A percentile compares a stretch with the other conserved stretches of the same genome.
phyloP scores from a whole-genome alignment of 257 asterid species.

The Eucommia ulmoides region DNA sequence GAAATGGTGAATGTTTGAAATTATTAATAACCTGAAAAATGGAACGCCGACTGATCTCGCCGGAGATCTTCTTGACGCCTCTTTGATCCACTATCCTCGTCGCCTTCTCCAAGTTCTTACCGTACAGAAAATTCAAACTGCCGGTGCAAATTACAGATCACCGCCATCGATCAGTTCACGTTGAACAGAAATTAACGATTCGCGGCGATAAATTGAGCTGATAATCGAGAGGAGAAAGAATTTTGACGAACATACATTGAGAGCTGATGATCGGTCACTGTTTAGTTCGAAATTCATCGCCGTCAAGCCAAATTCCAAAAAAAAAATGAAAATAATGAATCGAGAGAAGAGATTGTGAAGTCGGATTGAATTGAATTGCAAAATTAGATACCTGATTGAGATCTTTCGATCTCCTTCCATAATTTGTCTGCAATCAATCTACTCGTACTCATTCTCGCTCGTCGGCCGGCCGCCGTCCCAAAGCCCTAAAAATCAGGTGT shows the following conservation, averaged over 20 bases:
- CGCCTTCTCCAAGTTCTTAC: slow-evolving; percentile 79
- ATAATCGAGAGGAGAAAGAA: background rate
- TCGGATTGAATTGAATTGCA: background rate
- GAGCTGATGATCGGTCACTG: slow-evolving; percentile 87
- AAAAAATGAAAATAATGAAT: background rate
- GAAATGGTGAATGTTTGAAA: background rate
- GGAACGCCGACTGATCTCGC: slow-evolving; percentile 60
- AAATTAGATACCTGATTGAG: slow-evolving; percentile 40
- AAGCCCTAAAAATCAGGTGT: no score
- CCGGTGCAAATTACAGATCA: no score
- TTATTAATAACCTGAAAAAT: slow-evolving; percentile 48
- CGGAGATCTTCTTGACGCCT: slow-evolving; percentile 73
- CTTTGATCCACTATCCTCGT: slow-evolving; percentile 67
- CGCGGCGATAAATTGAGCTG: background rate
- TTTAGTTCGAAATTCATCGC: slow-evolving; percentile 6
- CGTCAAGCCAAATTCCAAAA: background rate
- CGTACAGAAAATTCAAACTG: slow-evolving; percentile 78
- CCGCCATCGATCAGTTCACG: background rate
- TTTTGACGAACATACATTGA: slow-evolving; percentile 64
- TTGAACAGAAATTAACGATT: background rate
- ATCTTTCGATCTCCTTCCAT: slow-evolving; percentile 61
- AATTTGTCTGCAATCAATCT: slow-evolving; percentile 50
- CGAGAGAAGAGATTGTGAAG: background rate
- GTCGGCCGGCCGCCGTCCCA: background rate
- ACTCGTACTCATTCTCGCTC: slow-evolving; percentile 39